Percentiles rank a stretch among this genome's conserved stretches.
Conservation (phyloP, 768 basidiomycete species). For the Chalciporus piperatus region DNA sequence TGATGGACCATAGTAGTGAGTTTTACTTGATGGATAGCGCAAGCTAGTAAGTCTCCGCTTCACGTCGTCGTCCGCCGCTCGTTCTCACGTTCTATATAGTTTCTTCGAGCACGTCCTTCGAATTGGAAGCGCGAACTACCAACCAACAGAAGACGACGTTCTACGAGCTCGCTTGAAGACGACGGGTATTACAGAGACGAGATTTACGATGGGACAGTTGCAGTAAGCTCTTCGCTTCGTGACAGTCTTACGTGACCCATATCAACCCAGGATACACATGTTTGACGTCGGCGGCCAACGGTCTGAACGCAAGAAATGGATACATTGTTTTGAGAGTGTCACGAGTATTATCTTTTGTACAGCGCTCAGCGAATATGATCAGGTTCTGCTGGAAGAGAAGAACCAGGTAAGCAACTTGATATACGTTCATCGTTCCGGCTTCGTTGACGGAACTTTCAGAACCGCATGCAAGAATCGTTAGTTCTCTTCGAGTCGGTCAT, state of each 20-base stretch:
- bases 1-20: slow-evolving; percentile 61
- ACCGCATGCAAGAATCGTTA: slow-evolving; percentile 73
- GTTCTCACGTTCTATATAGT: slow-evolving; percentile 35
- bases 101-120: slow-evolving; percentile 86
- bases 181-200: slow-evolving; percentile 87
- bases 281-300: slow-evolving; percentile 81
- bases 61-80: neutral
- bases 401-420: slow-evolving; percentile 23
- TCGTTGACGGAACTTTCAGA: slow-evolving; percentile 36
- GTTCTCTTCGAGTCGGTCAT: slow-evolving; percentile 75
- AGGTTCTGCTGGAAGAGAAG: slow-evolving; percentile 62
- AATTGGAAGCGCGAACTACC: slow-evolving; percentile 77
- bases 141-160: slow-evolving; percentile 84
- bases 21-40: slow-evolving; percentile 98
- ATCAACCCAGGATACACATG: slow-evolving; percentile 52
- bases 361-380: slow-evolving; percentile 73
- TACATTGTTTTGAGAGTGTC: slow-evolving; percentile 76
- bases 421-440: neutral
- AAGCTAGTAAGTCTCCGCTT: slow-evolving; percentile 58
- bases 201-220: slow-evolving; percentile 67
- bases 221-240: slow-evolving; percentile 38
- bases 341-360: slow-evolving; percentile 80
- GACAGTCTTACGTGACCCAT: neutral
- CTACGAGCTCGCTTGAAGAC: slow-evolving; percentile 87
- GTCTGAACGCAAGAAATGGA: slow-evolving; percentile 81